A percentile compares a stretch with the other conserved stretches of the same genome.
These are phyloP conservation scores for Globisporangium cederbergense DNA, from an alignment of 352 stramenopile genomes.

Conservation along the genomic window DNA sequence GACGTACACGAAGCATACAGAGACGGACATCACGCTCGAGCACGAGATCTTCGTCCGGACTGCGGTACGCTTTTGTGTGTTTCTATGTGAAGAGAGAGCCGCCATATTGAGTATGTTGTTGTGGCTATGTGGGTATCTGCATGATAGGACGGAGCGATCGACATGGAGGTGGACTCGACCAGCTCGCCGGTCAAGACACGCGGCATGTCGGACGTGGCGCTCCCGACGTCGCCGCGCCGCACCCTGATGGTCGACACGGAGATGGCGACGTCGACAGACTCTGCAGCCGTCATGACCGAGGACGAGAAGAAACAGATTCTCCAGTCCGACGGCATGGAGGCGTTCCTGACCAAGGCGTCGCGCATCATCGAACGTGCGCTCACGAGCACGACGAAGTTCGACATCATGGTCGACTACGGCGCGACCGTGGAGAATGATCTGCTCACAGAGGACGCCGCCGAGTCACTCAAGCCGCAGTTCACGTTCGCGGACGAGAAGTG, in stretches of 20 bases:
- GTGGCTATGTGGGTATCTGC: neutral
- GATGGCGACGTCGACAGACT: slow-evolving; percentile 25
- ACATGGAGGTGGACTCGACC: slow-evolving; percentile 45
- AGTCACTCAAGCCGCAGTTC: slow-evolving; percentile 70
- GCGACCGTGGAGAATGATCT: slow-evolving; percentile 65
- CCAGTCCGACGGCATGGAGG: slow-evolving; percentile 72
- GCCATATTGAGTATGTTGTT: neutral
- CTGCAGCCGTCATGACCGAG: slow-evolving; percentile 26
- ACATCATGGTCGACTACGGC: slow-evolving; percentile 86
- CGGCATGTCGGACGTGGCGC: slow-evolving; percentile 23
- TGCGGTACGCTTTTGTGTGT: slow-evolving; percentile 12
- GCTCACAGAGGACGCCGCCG: slow-evolving; percentile 45
- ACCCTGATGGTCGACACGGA: slow-evolving; percentile 52
- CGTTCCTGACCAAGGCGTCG: slow-evolving; percentile 73
- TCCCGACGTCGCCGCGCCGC: slow-evolving; percentile 39
- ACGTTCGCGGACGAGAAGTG: slow-evolving; percentile 78
- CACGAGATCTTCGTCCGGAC: slow-evolving; percentile 67
- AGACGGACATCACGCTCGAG: slow-evolving; percentile 82
- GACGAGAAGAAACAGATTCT: slow-evolving; percentile 71
- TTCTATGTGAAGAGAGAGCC: neutral
- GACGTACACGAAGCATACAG: slow-evolving; percentile 82
- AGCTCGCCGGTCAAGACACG: slow-evolving; percentile 32
- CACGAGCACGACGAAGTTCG: slow-evolving; percentile 70
- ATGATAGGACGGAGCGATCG: slow-evolving; percentile 18
- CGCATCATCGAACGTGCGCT: slow-evolving; percentile 78